Percentiles rank a stretch among this genome's conserved stretches.
These are phyloP conservation scores for Zizania palustris DNA, from an alignment of 202 grass and related monocot genomes.

Conservation along the genomic window DNA sequence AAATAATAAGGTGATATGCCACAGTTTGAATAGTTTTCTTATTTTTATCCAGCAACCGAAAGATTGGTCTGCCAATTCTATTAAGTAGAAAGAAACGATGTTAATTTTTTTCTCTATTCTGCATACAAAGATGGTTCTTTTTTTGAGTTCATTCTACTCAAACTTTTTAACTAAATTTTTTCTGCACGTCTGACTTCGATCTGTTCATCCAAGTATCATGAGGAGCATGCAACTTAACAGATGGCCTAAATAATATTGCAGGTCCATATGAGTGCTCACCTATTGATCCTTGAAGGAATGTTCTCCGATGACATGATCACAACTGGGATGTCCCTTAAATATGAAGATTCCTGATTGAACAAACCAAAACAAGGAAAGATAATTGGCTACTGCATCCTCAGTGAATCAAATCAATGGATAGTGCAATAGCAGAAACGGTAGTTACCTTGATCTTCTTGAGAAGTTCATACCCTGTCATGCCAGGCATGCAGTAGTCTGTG, in stretches of 20 bases:
- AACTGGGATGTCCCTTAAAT: constrained; percentile 72
- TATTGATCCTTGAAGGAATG: constrained; percentile 78
- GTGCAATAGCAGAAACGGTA: background rate
- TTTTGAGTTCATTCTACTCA: background rate
- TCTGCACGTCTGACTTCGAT: background rate
- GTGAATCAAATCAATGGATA: constrained; percentile 4
- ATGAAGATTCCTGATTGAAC: constrained; percentile 63
- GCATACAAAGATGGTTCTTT: background rate
- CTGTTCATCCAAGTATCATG: constrained; percentile 1
- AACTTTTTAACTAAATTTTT: background rate
- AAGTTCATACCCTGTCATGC: constrained; percentile 85
- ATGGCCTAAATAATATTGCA: background rate
- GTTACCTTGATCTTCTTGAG: constrained; percentile 84
- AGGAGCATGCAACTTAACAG: background rate
- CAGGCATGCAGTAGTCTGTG: constrained; percentile 99
- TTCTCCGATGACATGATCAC: constrained; percentile 91
- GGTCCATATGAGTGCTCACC: constrained; percentile 47
- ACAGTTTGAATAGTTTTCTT: no score
- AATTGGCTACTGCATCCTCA: constrained; percentile 17
- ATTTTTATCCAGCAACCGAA: no score
- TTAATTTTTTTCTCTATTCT: background rate
- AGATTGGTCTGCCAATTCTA: no score
- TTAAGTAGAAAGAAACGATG: no score
- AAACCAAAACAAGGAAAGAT: constrained; percentile 31
- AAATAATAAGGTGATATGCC: background rate